These are phyloP conservation scores for Fusarium sp. DNA, from an alignment of 2,329 filamentous ascomycete species.

Conservation along the genomic window DNA sequence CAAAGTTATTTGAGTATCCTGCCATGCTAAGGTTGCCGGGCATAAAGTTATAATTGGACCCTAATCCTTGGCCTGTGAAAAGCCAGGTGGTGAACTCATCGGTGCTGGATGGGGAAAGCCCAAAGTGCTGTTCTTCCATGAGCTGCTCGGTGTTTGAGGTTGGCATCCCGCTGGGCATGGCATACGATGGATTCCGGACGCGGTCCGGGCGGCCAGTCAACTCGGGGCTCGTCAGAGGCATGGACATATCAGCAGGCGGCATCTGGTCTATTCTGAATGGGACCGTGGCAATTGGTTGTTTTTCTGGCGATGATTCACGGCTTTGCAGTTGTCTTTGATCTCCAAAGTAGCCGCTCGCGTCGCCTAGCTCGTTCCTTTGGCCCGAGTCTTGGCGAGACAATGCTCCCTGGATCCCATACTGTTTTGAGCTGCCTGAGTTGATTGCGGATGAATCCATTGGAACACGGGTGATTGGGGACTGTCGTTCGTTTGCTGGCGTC, in stretches of 20 bases:
- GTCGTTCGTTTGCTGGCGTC: constrained; percentile 30
- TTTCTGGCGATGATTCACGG: constrained; percentile 40
- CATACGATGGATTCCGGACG: constrained; percentile 32
- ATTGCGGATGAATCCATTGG: constrained; percentile 23
- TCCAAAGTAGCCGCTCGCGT: constrained; percentile 28
- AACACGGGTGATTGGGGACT: constrained; percentile 3
- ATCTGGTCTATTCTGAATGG: constrained; percentile 36
- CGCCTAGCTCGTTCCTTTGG: constrained; percentile 25
- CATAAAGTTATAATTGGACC: constrained; percentile 38
- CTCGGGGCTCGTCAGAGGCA: constrained; percentile 36
- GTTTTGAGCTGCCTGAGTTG: constrained; percentile 6
- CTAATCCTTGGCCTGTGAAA: constrained; percentile 40
- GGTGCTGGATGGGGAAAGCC: constrained; percentile 42
- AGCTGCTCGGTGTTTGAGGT: constrained; percentile 32
- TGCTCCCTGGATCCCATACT: constrained; percentile 6
- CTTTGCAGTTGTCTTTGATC: constrained; percentile 34
- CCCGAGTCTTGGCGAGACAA: constrained; percentile 22
- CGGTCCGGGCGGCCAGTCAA: constrained; percentile 34
- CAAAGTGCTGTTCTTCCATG: constrained; percentile 42
- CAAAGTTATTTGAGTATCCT: constrained; percentile 44
- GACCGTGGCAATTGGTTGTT: constrained; percentile 25
- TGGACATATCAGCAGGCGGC: constrained; percentile 34
- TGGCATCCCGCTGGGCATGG: constrained; percentile 38
- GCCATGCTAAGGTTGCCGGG: constrained; percentile 37
- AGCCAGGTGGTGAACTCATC: constrained; percentile 44